Conservation (phyloP, 345 rosid genomes). For the Murraya koenigii region DNA sequence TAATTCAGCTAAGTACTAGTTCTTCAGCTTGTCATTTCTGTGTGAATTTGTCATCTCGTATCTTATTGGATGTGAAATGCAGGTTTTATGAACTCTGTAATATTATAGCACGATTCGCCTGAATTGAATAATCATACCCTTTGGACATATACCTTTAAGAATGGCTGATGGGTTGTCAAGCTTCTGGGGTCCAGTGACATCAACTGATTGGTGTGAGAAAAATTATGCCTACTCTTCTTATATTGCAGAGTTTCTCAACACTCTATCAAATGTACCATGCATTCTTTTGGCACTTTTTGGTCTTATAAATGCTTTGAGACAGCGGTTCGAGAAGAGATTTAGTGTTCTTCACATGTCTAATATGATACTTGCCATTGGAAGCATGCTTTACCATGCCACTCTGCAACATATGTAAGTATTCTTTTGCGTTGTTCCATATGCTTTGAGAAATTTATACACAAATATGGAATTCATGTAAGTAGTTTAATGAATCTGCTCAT, state of each 20-base stretch:
- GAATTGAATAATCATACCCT: conserved; percentile 10
- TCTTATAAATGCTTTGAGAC: conserved; percentile 78
- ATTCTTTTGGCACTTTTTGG: conserved; percentile 81
- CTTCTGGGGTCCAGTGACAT: conserved; percentile 96
- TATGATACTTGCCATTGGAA: conserved; percentile 86
- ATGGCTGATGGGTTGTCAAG: conserved; percentile 79
- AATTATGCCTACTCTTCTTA: conserved; percentile 74
- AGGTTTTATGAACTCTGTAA: conserved; percentile 25
- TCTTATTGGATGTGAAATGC: conserved; percentile 14
- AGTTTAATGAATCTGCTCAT: background rate
- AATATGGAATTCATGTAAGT: background rate
- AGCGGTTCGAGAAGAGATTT: conserved; percentile 93
- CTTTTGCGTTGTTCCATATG: background rate
- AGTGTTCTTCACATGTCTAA: conserved; percentile 87
- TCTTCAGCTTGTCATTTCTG: background rate
- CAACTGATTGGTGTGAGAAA: conserved; percentile 85
- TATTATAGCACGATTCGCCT: conserved; percentile 15
- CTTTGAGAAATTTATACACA: background rate
- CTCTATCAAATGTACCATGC: conserved; percentile 71
- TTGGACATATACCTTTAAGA: conserved; percentile 21
- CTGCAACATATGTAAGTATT: conserved; percentile 72
- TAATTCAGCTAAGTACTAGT: background rate
- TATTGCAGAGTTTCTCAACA: conserved; percentile 89
- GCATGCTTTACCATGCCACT: conserved; percentile 88
- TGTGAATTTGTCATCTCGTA: background rate